Evolutionary conservation across 1,139 yeast species (phyloP), one percentile per base, ranked within the genome.

Genomic region (Torulaspora pretoriensis): DNA sequence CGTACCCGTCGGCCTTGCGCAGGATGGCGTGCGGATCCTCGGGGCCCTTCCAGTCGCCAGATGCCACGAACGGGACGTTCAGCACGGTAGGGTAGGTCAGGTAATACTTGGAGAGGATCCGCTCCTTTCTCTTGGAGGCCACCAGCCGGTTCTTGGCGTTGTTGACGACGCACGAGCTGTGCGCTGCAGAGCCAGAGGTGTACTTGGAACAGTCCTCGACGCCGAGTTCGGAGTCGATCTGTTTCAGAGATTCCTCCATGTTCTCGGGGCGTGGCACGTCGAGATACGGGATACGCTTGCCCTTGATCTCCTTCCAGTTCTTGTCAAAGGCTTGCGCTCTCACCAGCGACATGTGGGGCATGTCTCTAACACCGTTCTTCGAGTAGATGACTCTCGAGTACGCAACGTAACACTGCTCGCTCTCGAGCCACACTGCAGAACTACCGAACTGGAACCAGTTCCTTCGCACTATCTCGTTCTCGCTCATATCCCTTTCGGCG

Each of bases 21-120:
- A 67, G 43, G 8, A 72, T 54, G 14, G 73, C 60, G 43, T 76
- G 61, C 4, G 79, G 78, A 54, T 74, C 78, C 53, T 74, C 78
- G 1, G 78, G 75, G 0, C 78, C 78, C 44, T 62, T 68, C 50
- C 60, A 68, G 34, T 56, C 58, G 1, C 60, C 50, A 19, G 40
- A 36, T 22, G 42, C 29, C 6, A 42, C 45, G 26, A 53, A 48
- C 8, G 50, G 56, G 4, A 54, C 34, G 14, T 51, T 45, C 10
- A 52, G 32, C 2, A 55, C 30, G 2, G 43, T 35, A 22, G 59
- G 59, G 40, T 54, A 55, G 9, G 49, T 46, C 16, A 53, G 40
- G 35, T 44, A 49, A 31, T 55, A 54, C 33, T 45, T 48, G n/a
- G 44, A 35, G n/a, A 53, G 28, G 7, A 52, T 35, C 8, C 35